These are phyloP conservation scores for Zymoseptoria ardabiliae DNA, from an alignment of 2,329 filamentous ascomycete species.

Conservation along the genomic window DNA sequence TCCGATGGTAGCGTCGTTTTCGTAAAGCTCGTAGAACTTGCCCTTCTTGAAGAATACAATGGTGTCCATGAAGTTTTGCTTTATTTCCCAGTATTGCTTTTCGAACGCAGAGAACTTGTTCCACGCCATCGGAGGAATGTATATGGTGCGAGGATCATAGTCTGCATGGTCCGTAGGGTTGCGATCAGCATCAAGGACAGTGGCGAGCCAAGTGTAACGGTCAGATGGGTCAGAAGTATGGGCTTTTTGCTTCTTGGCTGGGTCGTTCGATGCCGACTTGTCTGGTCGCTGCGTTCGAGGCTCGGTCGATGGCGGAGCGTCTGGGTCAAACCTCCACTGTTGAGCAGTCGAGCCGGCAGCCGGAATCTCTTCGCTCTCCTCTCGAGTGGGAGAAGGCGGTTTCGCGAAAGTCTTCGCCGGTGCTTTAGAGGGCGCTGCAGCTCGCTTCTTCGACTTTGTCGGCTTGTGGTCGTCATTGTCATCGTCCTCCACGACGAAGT, in stretches of 20 bases:
- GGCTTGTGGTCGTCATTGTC: conserved; percentile 60
- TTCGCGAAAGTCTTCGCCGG: conserved; percentile 20
- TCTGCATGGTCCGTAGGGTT: conserved; percentile 74
- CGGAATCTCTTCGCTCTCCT: conserved; percentile 46
- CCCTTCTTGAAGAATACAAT: conserved; percentile 99
- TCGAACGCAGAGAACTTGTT: conserved; percentile 85
- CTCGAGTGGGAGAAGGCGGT: conserved; percentile 42
- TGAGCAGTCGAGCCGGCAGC: conserved; percentile 60
- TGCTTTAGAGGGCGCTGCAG: conserved; percentile 42
- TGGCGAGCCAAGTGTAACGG: conserved; percentile 83
- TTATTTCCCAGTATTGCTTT: conserved; percentile 99
- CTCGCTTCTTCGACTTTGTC: conserved; percentile 53
- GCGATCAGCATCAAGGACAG: conserved; percentile 75
- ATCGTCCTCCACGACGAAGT: conserved; percentile 83
- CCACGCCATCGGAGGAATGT: conserved; percentile 75
- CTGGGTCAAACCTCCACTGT: conserved; percentile 71
- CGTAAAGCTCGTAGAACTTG: conserved; percentile 97
- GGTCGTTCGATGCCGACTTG: conserved; percentile 21
- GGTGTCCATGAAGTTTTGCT: conserved; percentile 94
- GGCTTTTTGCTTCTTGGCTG: conserved; percentile 53
- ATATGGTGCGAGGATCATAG: conserved; percentile 86
- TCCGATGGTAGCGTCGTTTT: conserved; percentile 93
- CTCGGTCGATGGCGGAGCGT: conserved; percentile 47
- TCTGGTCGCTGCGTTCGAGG: conserved; percentile 34
- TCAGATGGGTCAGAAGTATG: conserved; percentile 76